Evolutionary conservation across 2,329 filamentous ascomycete species (phyloP), one percentile per base, ranked within the genome.

Genomic region (Ceratocystis lukuohia): DNA sequence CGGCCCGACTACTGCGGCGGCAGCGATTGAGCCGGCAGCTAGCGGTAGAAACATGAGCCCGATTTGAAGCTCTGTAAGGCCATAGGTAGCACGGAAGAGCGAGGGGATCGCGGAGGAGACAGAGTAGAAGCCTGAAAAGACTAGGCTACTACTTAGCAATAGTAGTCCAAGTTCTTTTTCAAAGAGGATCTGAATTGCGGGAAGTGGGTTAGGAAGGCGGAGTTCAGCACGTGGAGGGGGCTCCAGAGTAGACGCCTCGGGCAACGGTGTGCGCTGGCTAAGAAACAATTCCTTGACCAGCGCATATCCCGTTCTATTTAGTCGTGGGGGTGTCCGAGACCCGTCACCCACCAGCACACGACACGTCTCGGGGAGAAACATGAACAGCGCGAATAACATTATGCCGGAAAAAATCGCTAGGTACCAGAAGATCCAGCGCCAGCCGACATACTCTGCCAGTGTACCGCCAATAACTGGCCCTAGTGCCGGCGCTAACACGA

Each of bases 341-440:
- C 82, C 83, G 68, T 85, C 78, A 6, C 77, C 82, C 0, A 85
- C 83, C 15, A 78, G 75, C 12, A 70, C 70, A 2, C 76, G 73
- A 67, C 79, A 79, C 0, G 80, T 83, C 68, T 83, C 80, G 0
- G 84, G 85, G 25, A 86, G 75, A 50, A 85, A 78, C 0, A 80
- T 33, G 1, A 78, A 53, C 5, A 83, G 71, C 0, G 80, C 69
- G 0, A 80, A 64, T 2, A 81, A 70, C 28, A 79, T 74, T 0
- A 77, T 75, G 0, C 72, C 73, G 0, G 73, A 70, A 0, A 76
- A 69, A 7, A 86, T 84, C 10, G 78, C 74, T 12, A 87, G 73
- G 65, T 85, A 84, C 83, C 84, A 86, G 70, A 87, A 87, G 33
- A 86, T 82, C 41, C 78, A 76, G 41, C 80, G 75, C 84, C 84